These are phyloP conservation scores for Aspergillus sp. DNA, from an alignment of 2,329 filamentous ascomycete genomes.

Conservation along the genomic window DNA sequence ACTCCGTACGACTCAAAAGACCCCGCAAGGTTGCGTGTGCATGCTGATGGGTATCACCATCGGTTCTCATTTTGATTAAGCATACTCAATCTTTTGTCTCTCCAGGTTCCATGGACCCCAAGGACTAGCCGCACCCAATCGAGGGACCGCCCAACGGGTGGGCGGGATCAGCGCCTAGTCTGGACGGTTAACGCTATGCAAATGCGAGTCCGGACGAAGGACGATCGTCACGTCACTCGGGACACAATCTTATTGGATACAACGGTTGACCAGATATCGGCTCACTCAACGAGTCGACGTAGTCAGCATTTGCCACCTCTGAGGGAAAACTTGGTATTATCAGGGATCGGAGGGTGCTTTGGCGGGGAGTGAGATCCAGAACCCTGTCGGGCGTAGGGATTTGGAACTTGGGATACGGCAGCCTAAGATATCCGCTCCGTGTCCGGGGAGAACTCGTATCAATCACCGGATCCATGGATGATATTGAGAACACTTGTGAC, in stretches of 20 bases:
- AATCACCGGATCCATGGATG: background rate
- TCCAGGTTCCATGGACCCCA: background rate
- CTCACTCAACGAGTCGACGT: no score
- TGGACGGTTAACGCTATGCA: background rate
- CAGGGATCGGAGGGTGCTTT: background rate
- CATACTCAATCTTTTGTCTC: background rate
- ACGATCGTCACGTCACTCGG: conserved; percentile 9
- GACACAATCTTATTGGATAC: background rate
- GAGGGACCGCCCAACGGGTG: background rate
- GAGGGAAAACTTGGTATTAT: background rate
- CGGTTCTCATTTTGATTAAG: background rate
- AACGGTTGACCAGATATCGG: background rate
- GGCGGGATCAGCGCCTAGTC: conserved; percentile 5
- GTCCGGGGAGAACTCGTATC: background rate
- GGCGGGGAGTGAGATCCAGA: background rate
- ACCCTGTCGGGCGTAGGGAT: background rate
- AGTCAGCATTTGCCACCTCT: background rate
- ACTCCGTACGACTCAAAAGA: background rate
- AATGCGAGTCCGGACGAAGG: background rate
- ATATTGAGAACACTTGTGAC: background rate
- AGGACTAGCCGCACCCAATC: background rate
- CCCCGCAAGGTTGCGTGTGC: background rate
- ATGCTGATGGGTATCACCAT: background rate
- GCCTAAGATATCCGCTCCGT: background rate
- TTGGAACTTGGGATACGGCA: no score